phyloP scores from a whole-genome alignment of 306 rosid species.

The Carpinus fangiana region DNA sequence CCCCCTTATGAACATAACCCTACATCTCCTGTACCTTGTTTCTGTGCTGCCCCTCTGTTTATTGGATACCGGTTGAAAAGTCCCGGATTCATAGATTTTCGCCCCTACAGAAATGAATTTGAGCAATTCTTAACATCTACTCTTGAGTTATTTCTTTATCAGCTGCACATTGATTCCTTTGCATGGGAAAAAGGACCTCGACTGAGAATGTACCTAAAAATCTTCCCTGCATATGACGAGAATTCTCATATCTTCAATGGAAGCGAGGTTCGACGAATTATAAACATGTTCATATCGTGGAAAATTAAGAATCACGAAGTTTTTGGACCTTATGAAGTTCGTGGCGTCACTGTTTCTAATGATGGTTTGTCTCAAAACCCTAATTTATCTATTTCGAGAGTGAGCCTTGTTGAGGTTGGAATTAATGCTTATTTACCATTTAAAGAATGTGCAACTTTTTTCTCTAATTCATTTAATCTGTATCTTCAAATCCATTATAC shows the following conservation, averaged over 20 bases:
- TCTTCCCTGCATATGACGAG: slow-evolving; percentile 50
- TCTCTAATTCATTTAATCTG: background rate
- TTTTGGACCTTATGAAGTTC: slow-evolving; percentile 85
- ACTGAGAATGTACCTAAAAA: slow-evolving; percentile 59
- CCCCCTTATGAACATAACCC: slow-evolving; percentile 55
- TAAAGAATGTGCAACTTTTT: slow-evolving; percentile 13
- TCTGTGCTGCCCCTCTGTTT: slow-evolving; percentile 68
- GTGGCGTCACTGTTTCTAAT: slow-evolving; percentile 38
- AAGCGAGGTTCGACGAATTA: slow-evolving; percentile 60
- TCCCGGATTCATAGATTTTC: slow-evolving; percentile 76
- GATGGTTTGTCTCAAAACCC: slow-evolving; percentile 54
- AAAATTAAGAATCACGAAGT: slow-evolving; percentile 40
- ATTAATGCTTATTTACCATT: slow-evolving; percentile 12
- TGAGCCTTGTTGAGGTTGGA: slow-evolving; percentile 16
- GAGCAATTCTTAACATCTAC: slow-evolving; percentile 44
- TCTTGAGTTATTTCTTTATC: slow-evolving; percentile 41
- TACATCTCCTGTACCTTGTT: slow-evolving; percentile 38
- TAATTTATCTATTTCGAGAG: slow-evolving; percentile 22
- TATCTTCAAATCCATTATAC: background rate
- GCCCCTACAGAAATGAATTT: slow-evolving; percentile 44
- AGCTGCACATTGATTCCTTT: slow-evolving; percentile 51
- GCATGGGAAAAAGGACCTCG: slow-evolving; percentile 77
- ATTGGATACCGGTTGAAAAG: slow-evolving; percentile 81
- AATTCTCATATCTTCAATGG: slow-evolving; percentile 37
- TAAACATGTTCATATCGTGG: slow-evolving; percentile 63